Conservation (phyloP, 257 asterid species). For the Nicotiana attenuata region DNA sequence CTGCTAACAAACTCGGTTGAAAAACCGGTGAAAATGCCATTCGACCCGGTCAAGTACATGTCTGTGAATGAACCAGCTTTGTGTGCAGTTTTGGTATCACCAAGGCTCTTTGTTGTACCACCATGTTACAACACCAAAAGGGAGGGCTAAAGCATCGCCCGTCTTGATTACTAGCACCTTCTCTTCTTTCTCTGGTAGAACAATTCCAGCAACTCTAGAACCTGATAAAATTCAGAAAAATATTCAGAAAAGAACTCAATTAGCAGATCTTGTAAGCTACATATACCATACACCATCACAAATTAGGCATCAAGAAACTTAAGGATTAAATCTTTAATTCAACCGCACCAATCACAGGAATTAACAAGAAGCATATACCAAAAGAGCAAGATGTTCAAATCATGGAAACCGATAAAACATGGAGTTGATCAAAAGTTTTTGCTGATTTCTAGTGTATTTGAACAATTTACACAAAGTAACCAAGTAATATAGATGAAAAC, state of each 20-base stretch:
- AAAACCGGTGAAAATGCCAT: conserved; percentile 75
- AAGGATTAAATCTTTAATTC: neutral
- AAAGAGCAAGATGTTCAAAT: neutral
- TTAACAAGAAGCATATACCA: neutral
- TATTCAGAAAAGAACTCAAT: neutral
- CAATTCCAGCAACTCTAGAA: conserved; percentile 69
- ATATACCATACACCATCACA: neutral
- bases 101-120: conserved; percentile 79
- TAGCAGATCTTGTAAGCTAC: neutral
- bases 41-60: conserved; percentile 58
- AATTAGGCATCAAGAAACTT: neutral
- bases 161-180: conserved; percentile 76
- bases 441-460: too few species aligned
- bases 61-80: conserved; percentile 62
- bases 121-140: conserved; percentile 86
- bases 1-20: conserved; percentile 57
- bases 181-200: conserved; percentile 82
- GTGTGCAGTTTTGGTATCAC: conserved; percentile 66
- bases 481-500: neutral
- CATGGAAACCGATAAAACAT: neutral
- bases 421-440: neutral
- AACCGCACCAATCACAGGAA: neutral
- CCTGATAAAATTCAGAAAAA: conserved; percentile 30
- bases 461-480: neutral
- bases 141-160: conserved; percentile 83